phyloP scores from a whole-genome alignment of 1,284 basidiomycete species.

The Rhodotorula sp. region DNA sequence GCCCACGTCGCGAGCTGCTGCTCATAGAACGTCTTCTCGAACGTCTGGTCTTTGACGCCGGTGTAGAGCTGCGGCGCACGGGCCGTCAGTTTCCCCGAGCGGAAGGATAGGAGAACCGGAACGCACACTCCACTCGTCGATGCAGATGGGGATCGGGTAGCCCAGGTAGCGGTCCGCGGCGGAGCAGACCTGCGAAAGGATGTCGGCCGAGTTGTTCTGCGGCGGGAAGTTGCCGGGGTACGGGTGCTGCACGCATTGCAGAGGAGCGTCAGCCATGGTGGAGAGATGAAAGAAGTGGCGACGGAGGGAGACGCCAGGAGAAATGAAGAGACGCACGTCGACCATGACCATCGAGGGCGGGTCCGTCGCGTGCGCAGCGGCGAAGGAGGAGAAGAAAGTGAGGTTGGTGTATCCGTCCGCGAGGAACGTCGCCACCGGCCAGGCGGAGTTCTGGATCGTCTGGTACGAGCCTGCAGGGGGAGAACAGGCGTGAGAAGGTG shows the following conservation, averaged over 20 bases:
- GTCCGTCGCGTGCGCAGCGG: constrained; percentile 18
- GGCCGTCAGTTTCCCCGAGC: no score
- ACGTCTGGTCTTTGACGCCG: constrained; percentile 44
- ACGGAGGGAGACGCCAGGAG: background rate
- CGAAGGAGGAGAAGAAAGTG: constrained; percentile 17
- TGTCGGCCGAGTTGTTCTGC: constrained; percentile 40
- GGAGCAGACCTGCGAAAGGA: constrained; percentile 46
- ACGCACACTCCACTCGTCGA: constrained; percentile 44
- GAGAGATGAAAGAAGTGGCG: background rate
- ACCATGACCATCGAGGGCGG: constrained; percentile 46
- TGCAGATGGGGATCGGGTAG: constrained; percentile 47
- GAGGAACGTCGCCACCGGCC: constrained; percentile 46
- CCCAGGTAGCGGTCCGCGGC: constrained; percentile 41
- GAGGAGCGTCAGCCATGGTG: background rate
- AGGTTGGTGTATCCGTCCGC: constrained; percentile 39
- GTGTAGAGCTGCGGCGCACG: constrained; percentile 42
- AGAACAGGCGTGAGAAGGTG: background rate
- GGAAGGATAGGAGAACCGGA: no score
- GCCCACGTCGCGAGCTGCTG: constrained; percentile 47
- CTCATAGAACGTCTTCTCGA: constrained; percentile 46
- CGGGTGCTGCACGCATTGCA: constrained; percentile 42
- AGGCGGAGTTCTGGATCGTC: constrained; percentile 40
- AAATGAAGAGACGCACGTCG: constrained; percentile 25
- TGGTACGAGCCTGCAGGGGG: constrained; percentile 35
- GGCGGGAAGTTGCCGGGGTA: constrained; percentile 47